These are phyloP conservation scores for Dendrocalamus latiflorus DNA, from an alignment of 202 grass and related monocot species.

Conservation along the genomic window DNA sequence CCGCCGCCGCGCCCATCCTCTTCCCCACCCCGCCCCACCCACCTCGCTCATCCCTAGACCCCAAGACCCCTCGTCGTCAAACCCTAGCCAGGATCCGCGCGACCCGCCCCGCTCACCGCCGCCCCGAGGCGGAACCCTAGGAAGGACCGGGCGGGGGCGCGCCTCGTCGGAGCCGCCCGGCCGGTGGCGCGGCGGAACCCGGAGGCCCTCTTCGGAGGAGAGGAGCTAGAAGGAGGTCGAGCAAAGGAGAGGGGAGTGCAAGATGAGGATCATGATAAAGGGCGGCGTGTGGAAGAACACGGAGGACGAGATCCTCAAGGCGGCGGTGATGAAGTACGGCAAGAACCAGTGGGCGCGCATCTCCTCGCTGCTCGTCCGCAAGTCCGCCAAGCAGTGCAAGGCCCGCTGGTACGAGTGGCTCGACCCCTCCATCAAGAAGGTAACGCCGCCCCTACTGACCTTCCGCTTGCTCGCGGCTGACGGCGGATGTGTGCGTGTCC, in stretches of 20 bases:
- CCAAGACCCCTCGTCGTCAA: too few species aligned
- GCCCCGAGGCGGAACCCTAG: not conserved
- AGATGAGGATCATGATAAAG: slow-evolving; percentile 99
- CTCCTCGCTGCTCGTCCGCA: slow-evolving; percentile 88
- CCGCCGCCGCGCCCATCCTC: not conserved
- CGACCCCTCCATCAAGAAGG: too few species aligned
- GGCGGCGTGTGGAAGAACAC: too few species aligned
- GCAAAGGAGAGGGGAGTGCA: slow-evolving; percentile 8
- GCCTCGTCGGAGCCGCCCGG: not conserved
- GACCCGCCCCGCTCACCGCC: not conserved
- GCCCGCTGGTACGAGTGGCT: slow-evolving; percentile 1
- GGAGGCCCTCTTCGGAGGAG: not conserved
- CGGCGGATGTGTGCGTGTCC: too few species aligned
- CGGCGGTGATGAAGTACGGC: too few species aligned
- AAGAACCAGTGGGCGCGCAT: too few species aligned
- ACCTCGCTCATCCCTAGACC: too few species aligned
- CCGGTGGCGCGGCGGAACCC: not conserved
- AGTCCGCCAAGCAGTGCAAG: slow-evolving; percentile 99
- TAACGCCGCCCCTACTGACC: too few species aligned
- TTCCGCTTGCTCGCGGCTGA: too few species aligned
- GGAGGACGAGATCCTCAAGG: too few species aligned
- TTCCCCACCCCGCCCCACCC: not conserved
- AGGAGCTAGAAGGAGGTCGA: not conserved
- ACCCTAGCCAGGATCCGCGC: not conserved
- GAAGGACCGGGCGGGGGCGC: not conserved